phyloP scores from a whole-genome alignment of 176 grass and related monocot species.

The Bonia amplexicaulis region DNA sequence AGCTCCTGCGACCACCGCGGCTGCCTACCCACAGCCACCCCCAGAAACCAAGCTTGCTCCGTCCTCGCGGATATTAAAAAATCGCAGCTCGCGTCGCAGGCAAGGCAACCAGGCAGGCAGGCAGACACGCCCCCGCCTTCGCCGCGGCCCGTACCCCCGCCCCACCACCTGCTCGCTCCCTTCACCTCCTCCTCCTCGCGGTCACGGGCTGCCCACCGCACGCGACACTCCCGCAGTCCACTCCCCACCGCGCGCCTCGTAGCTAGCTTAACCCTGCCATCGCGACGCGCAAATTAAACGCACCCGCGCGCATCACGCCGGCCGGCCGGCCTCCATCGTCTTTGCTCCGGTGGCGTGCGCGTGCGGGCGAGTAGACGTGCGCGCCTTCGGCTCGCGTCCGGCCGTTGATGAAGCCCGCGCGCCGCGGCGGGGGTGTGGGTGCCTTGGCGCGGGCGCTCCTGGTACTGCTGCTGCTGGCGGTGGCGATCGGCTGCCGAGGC shows the following conservation, averaged over 20 bases:
- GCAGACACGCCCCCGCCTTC: slow-evolving; percentile 15
- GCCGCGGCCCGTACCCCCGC: slow-evolving; percentile 7
- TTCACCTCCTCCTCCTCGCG: neutral
- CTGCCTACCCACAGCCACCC: neutral
- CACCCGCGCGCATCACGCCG: neutral
- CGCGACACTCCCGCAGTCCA: neutral
- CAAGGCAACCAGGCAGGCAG: neutral
- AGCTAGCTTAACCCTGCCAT: neutral
- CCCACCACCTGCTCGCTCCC: neutral
- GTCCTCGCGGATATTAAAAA: neutral
- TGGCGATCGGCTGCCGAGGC: neutral
- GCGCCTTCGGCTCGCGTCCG: neutral
- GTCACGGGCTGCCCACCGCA: neutral
- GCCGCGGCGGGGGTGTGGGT: neutral
- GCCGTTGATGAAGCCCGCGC: slow-evolving; percentile 18
- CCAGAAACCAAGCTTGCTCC: neutral
- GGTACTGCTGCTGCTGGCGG: neutral
- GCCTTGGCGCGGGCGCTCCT: neutral
- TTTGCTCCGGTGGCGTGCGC: neutral
- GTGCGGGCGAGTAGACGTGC: no score
- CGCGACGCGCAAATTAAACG: neutral
- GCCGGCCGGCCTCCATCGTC: neutral
- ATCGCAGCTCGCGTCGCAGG: neutral
- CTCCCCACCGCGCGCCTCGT: neutral
- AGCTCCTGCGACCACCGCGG: no score